Conservation (phyloP, 2,329 filamentous ascomycete genomes). For the Fusarium chaquense region DNA sequence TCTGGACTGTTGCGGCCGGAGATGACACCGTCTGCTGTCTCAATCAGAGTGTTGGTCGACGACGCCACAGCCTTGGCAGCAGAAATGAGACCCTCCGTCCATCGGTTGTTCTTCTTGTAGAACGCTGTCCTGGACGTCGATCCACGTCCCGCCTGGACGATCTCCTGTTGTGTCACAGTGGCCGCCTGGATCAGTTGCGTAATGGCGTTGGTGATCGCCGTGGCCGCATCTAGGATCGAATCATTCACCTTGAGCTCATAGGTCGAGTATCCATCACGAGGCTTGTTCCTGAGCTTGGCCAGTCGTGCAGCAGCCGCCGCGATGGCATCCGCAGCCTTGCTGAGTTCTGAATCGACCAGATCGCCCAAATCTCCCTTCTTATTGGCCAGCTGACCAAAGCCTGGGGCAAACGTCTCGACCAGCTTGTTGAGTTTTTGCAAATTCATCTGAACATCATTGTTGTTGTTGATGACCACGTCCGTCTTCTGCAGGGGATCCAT, state of each 20-base stretch:
- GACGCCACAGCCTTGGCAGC: constrained; percentile 95
- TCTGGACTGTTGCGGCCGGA: constrained; percentile 92
- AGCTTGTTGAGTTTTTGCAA: constrained; percentile 94
- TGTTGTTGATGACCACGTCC: constrained; percentile 96
- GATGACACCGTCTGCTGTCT: constrained; percentile 96
- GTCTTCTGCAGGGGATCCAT: constrained; percentile 93
- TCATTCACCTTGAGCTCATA: constrained; percentile 98
- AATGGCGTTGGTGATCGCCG: constrained; percentile 94
- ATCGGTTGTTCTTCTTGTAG: constrained; percentile 99
- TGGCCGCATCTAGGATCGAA: constrained; percentile 91
- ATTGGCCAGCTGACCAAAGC: constrained; percentile 81
- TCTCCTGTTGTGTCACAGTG: constrained; percentile 92
- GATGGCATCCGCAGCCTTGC: constrained; percentile 94
- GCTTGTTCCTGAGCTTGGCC: constrained; percentile 94
- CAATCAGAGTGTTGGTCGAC: constrained; percentile 95
- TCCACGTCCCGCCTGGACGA: constrained; percentile 91
- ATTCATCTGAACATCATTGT: constrained; percentile 94
- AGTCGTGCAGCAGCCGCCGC: constrained; percentile 90
- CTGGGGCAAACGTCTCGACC: constrained; percentile 90
- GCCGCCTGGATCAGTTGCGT: constrained; percentile 95
- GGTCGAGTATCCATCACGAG: constrained; percentile 93
- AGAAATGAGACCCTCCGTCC: constrained; percentile 97
- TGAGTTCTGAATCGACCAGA: constrained; percentile 90
- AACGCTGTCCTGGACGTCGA: constrained; percentile 90
- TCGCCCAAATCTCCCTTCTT: constrained; percentile 91